A percentile compares a stretch with the other conserved stretches of the same genome.
phyloP scores from a whole-genome alignment of 441 rosid genomes.

The Gossypium gossypioides region DNA sequence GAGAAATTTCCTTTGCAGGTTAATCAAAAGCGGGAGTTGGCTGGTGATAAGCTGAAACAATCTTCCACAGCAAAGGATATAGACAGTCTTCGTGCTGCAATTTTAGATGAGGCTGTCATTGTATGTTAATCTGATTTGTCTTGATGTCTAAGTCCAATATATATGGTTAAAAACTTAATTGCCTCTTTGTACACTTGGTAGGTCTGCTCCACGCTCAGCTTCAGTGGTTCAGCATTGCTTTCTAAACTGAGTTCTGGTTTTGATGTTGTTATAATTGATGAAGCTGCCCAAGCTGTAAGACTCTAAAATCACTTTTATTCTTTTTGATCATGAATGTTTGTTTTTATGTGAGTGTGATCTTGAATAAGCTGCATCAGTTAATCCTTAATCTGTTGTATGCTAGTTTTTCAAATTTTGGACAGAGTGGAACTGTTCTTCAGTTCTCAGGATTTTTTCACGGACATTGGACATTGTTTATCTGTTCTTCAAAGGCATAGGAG shows the following conservation, averaged over 20 bases:
- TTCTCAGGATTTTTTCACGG: not conserved
- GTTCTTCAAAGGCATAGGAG: not conserved
- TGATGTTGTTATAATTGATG: constrained; percentile 93
- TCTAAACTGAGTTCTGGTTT: constrained; percentile 59
- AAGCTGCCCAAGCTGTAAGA: constrained; percentile 98
- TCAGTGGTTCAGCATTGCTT: constrained; percentile 77
- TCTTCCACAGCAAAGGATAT: constrained; percentile 56
- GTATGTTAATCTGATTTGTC: constrained; percentile 33
- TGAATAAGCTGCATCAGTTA: not conserved
- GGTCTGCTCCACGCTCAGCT: constrained; percentile 92
- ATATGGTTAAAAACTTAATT: not conserved
- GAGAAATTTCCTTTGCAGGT: constrained; percentile 41
- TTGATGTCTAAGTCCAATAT: constrained; percentile 10
- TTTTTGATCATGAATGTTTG: constrained; percentile 1
- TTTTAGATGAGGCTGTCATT: constrained; percentile 80
- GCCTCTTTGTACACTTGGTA: constrained; percentile 21
- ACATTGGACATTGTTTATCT: not conserved
- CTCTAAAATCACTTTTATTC: constrained; percentile 2
- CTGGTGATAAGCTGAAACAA: constrained; percentile 60
- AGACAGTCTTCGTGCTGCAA: constrained; percentile 64
- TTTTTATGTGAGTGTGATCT: not conserved
- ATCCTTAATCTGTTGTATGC: not conserved
- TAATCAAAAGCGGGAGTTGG: constrained; percentile 56
- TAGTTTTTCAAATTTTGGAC: not conserved
- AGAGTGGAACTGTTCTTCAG: not conserved